Evolutionary conservation across 163 green algal species (phyloP), one percentile per base, ranked within the genome.

Genomic region (Volvox carteri): DNA sequence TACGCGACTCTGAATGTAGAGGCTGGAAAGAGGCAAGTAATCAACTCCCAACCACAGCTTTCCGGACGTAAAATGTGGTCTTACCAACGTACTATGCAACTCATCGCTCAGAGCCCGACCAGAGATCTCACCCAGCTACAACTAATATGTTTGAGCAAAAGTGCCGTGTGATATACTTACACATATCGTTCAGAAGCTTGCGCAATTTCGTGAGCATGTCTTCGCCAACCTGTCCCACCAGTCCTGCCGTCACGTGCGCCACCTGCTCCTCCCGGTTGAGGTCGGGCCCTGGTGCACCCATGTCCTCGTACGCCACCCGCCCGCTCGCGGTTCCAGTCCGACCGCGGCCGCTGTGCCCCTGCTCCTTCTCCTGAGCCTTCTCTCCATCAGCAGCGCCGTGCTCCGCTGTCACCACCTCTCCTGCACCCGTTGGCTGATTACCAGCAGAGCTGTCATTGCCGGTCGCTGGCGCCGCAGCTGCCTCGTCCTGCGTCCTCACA

Each of bases 171-270:
- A n/a, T n/a, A 3, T n/a, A 73, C 83, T 88, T 56, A 88, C 83
- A 19, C 83, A 88, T 88, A 14, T 88, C 83, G 11, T 60, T 48
- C 37, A 88, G 83, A 42, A 88, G 70, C 83, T 88, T 88, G 8
- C 83, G 83, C 35, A 88, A 28, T 50, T 81, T 81, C 21, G 11
- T 37, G n/a, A 88, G 83, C 67, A 65, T 58, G 5, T 73, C 50
- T 14, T 25, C 12, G 37, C 83, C 83, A 14, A 88, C 37, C 11
- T 81, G 48, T 1, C 68, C 68, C 5, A 75, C 68, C 67, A 88
- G 50, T 1, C 83, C 83, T 5, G 68, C 50, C 25, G 83, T 88
- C 68, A 88, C 83, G 68, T 88, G 83, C 48, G 44, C 83, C 48
- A 88, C 83, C 35, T 88, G 83, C 83, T 73, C 18, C 1, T 46